Evolutionary conservation across 805 yeast genomes (phyloP), one percentile per base, ranked within the genome.

Genomic region (Clavispora carvajalis): DNA sequence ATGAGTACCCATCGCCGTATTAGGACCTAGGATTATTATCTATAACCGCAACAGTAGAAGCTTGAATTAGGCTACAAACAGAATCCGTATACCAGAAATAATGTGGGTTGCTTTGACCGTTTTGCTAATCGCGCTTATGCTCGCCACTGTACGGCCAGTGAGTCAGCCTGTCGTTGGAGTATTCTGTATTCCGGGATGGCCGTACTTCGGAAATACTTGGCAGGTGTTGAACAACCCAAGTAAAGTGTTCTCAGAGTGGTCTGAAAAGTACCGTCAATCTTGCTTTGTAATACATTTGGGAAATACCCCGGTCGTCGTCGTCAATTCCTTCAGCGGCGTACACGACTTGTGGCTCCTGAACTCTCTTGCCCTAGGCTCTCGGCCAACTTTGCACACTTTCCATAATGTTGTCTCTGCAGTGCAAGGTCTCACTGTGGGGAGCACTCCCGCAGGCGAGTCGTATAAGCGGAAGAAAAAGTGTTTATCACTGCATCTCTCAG

Each of bases 281-380:
- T 73, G 82, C 1, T 83, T 73, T 53, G 91, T 85, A 49, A 67
- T 83, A 33, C 59, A 83, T 35, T 58, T 85, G 39, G 95, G 95
- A 0, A 61, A 55, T 15, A 67, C 60, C 29, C 61, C 73, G 11
- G 74, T 81, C 1, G 71, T 85, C 10, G 80, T 85, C 13, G 90
- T 79, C n/a, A 82, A 85, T 53, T 73, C 83, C 1, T 80, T 63
- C 48, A 73, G 70, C 4, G 72, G 82, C 6, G 77, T 80, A 1
- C 56, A 60, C 28, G 63, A 63, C 18, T 59, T 85, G 3, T 82
- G 85, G 85, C 57, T 73, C 21, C 51, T 50, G 12, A 45, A 58
- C 33, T 62, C 79, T 7, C 55, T 65, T 24, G 74, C 80, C 3
- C 76, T 76, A 44, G 80, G 77, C 49, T 84, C 91, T 1, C 63